Conservation (phyloP, 2,329 filamentous ascomycete genomes). For the Sarocladium strictum region DNA sequence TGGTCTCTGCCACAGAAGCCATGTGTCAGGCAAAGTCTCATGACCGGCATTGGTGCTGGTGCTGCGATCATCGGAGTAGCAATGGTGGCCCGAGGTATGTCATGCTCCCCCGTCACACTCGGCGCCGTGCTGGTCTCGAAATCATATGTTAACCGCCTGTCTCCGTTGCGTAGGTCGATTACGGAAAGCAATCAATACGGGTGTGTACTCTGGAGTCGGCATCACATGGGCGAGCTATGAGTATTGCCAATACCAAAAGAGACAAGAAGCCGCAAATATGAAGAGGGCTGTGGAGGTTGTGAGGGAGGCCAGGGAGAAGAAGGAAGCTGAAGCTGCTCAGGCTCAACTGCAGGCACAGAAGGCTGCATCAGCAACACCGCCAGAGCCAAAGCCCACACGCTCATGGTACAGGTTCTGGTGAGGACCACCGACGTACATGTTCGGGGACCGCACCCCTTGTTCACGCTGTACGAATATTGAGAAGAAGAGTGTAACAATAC, state of each 20-base stretch:
- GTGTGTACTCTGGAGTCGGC: constrained; percentile 65
- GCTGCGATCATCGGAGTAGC: constrained; percentile 69
- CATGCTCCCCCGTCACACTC: too few relatives aligned
- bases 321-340: constrained; percentile 30
- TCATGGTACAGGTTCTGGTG: constrained; percentile 56
- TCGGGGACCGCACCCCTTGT: too few relatives aligned
- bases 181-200: constrained; percentile 65
- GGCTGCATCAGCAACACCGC: constrained; percentile 22
- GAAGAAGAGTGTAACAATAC: constrained; percentile 2
- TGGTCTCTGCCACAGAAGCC: constrained; percentile 69
- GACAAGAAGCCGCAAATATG: constrained; percentile 76
- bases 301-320: constrained; percentile 36
- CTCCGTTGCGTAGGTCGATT: constrained; percentile 22
- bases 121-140: too few relatives aligned
- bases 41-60: constrained; percentile 77
- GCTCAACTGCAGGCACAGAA: not conserved
- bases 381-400: constrained; percentile 27
- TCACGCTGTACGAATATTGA: constrained; percentile 14
- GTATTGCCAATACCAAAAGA: constrained; percentile 71
- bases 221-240: constrained; percentile 68
- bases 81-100: constrained; percentile 68
- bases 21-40: constrained; percentile 75
- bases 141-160: too few relatives aligned
- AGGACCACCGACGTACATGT: too few relatives aligned
- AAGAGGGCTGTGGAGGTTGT: constrained; percentile 70